These are phyloP conservation scores for Macadamia integrifolia DNA, from an alignment of 164 flowering plant genomes.

Conservation along the genomic window DNA sequence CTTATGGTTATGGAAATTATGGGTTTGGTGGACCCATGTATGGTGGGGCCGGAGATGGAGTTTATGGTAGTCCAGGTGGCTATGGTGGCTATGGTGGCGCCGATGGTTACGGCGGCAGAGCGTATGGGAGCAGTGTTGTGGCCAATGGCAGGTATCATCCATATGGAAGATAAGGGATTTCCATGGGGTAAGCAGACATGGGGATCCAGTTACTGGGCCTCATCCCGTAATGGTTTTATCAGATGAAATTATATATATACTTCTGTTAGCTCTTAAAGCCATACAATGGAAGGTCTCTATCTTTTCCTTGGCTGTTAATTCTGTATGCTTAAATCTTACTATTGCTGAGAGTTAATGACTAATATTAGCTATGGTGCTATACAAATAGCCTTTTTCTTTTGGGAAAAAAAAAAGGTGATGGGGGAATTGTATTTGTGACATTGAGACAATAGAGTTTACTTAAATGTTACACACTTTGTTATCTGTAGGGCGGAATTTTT, in stretches of 20 bases:
- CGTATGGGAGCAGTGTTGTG: conserved; percentile 27
- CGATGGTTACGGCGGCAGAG: conserved; percentile 24
- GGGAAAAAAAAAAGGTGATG: too few relatives aligned
- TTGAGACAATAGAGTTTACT: too few relatives aligned
- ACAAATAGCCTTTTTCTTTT: too few relatives aligned
- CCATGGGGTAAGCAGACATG: too few relatives aligned
- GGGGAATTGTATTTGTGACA: too few relatives aligned
- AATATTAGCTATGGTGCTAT: too few relatives aligned
- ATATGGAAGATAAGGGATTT: conserved; percentile 21
- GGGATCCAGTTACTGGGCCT: background rate
- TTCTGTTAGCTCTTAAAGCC: background rate
- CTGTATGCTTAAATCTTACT: too few relatives aligned
- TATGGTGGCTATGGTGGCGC: conserved; percentile 24
- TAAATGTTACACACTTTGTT: too few relatives aligned
- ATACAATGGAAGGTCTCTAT: background rate
- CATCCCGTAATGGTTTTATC: background rate
- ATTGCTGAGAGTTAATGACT: too few relatives aligned
- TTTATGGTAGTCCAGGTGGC: conserved; percentile 28
- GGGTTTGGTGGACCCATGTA: conserved; percentile 48
- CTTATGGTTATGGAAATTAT: conserved; percentile 28
- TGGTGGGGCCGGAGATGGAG: conserved; percentile 33
- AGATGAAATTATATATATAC: background rate
- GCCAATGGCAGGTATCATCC: conserved; percentile 41
- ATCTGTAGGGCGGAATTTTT: too few relatives aligned
- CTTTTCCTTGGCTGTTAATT: background rate